These are phyloP conservation scores for Micractinium conductrix DNA, from an alignment of 139 green algal species.

Conservation along the genomic window DNA sequence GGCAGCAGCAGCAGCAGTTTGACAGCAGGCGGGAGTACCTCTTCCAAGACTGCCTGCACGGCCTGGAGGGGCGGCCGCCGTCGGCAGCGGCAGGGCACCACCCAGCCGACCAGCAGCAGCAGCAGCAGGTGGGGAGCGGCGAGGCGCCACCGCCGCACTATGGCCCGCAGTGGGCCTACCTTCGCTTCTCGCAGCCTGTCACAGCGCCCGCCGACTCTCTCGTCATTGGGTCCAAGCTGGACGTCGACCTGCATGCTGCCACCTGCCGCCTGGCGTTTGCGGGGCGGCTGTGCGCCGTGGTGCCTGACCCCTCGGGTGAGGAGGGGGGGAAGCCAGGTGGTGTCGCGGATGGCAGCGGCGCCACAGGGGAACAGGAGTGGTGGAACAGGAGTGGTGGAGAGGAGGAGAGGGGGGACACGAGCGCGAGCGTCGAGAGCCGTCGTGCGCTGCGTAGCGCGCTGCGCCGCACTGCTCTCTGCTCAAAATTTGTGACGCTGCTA, in stretches of 20 bases:
- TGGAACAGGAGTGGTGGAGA: no score
- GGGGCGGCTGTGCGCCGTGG: constrained; percentile 66
- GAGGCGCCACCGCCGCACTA: constrained; percentile 40
- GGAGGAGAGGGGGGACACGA: no score
- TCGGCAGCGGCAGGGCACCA: constrained; percentile 22
- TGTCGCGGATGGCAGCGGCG: no score
- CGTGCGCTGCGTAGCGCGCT: no score
- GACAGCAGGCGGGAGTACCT: constrained; percentile 69
- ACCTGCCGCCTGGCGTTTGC: constrained; percentile 92
- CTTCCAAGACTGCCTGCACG: constrained; percentile 79
- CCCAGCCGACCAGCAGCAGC: constrained; percentile 7
- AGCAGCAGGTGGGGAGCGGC: not conserved
- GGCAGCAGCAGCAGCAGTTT: constrained; percentile 52
- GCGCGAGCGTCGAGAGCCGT: no score
- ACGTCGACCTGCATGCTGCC: constrained; percentile 72
- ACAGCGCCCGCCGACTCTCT: constrained; percentile 75
- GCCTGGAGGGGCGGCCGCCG: constrained; percentile 70
- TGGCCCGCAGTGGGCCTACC: constrained; percentile 83
- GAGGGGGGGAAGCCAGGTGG: not conserved
- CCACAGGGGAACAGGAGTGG: no score
- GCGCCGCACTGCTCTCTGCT: no score
- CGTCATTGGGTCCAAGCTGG: constrained; percentile 90
- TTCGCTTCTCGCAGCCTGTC: constrained; percentile 86
- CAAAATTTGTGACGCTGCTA: no score
- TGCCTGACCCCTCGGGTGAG: constrained; percentile 43